These are phyloP conservation scores for Cladosporium sp. DNA, from an alignment of 2,329 filamentous ascomycete species.

Conservation along the genomic window DNA sequence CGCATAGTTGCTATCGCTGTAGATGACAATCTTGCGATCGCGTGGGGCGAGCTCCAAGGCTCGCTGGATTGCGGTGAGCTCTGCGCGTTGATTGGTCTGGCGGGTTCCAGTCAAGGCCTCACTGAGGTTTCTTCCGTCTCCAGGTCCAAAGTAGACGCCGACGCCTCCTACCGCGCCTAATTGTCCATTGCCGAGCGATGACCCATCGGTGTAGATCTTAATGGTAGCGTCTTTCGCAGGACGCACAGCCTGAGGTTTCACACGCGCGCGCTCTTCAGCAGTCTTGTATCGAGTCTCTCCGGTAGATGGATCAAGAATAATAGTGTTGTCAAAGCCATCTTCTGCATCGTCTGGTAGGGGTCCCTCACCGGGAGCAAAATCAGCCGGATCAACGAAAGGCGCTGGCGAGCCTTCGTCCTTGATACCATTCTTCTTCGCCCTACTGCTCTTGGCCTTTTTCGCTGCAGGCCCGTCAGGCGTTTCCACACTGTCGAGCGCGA, in stretches of 20 bases:
- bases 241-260: conserved; percentile 43
- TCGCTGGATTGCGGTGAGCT: conserved; percentile 80
- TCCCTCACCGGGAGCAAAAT: conserved; percentile 51
- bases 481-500: conserved; percentile 20
- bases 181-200: conserved; percentile 56
- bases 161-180: conserved; percentile 55
- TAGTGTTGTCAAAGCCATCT: conserved; percentile 59
- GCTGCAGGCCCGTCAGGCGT: conserved; percentile 23
- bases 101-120: conserved; percentile 68
- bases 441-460: conserved; percentile 38
- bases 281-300: conserved; percentile 55
- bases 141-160: conserved; percentile 61
- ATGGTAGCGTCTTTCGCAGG: conserved; percentile 43
- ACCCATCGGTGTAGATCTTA: conserved; percentile 62
- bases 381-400: conserved; percentile 23
- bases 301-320: conserved; percentile 51
- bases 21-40: conserved; percentile 67
- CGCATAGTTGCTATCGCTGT: conserved; percentile 85
- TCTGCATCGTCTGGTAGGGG: conserved; percentile 53
- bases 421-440: conserved; percentile 35
- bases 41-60: conserved; percentile 72
- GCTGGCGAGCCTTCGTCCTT: conserved; percentile 22
- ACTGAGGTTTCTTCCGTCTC: conserved; percentile 57
- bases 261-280: conserved; percentile 42
- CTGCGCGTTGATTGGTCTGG: conserved; percentile 96